Evolutionary conservation across 805 yeast species (phyloP).

Genomic region (Hanseniaspora osmophila): DNA sequence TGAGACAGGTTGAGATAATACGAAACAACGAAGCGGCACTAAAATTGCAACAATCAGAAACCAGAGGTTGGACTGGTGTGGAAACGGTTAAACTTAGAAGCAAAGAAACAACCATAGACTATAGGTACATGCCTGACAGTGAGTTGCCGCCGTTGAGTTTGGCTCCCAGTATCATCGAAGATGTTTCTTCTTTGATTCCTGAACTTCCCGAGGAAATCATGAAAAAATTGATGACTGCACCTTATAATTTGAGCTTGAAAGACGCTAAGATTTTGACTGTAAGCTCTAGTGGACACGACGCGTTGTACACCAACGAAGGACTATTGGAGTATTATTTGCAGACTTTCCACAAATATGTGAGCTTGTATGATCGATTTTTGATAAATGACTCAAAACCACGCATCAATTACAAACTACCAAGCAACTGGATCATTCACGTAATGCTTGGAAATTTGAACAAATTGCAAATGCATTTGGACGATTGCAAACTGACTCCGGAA

Average conservation of each 20-base stretch:
- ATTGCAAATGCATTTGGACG: conserved; percentile 24
- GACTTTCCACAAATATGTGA: conserved; percentile 22
- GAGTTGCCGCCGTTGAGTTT: conserved; percentile 56
- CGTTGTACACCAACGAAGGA: conserved; percentile 17
- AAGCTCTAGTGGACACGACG: conserved; percentile 24
- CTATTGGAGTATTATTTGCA: conserved; percentile 40
- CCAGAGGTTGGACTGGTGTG: conserved; percentile 85
- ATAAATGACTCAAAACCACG: conserved; percentile 7
- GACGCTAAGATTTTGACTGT: conserved; percentile 62
- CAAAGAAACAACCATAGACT: conserved; percentile 75
- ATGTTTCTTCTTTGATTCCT: conserved; percentile 34
- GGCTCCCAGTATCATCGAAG: conserved; percentile 24
- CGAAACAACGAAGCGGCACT: conserved; percentile 23
- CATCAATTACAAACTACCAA: conserved; percentile 28
- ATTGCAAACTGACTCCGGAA: conserved; percentile 25
- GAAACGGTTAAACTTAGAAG: conserved; percentile 53
- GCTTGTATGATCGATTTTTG: conserved; percentile 12
- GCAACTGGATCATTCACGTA: conserved; percentile 77
- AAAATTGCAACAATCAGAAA: conserved; percentile 33
- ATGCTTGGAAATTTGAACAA: conserved; percentile 55
- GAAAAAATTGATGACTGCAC: conserved; percentile 28
- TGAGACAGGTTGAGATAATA: conserved; percentile 46
- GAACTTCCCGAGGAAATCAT: conserved; percentile 48
- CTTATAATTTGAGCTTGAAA: conserved; percentile 46
- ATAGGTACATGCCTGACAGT: conserved; percentile 88